Base-by-base conservation (phyloP, 2,329 filamentous ascomycete genomes). In the Drechslerella stenobrocha region DNA sequence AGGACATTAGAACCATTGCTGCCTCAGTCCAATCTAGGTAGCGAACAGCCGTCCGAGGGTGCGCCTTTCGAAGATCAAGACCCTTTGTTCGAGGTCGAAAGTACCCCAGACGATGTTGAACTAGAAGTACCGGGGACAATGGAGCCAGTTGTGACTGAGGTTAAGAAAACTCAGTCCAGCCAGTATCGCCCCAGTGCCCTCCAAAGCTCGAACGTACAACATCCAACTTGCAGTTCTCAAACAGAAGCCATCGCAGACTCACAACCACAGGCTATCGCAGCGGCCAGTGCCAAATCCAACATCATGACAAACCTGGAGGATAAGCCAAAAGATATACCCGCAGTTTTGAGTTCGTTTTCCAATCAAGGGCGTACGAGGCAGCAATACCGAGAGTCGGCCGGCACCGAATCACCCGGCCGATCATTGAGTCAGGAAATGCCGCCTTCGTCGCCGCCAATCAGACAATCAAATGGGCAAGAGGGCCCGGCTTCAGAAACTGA, bases 111-210 rank as follows among this genome's bases (percentile, higher is more conserved):
- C 6, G 56, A 59, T 32, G 34, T 35, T 5, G 56, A 59, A 24
- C 35, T 59, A 18, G 56, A 59, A 37, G 56, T 59, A 6, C 56
- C 56, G n/a, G 56, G 56, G 8, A 59, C 56, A 18, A 45, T 59
- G 37, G 56, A 59, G n/a, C 35, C 56, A 22, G 46, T 45, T 35
- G 9, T 59, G 3, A 59, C 56, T 24, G 56, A 59, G 32, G 46
- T 59, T 40, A 59, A 52, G 47, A 59, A 59, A 35, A 59, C 56
- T 24, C 56, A 59, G 23, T 59, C 56, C 22, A 59, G 56, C 35
- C 56, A 59, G 34, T 35, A 46, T 40, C 56, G 37, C n/a, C 23
- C 47, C 20, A 47, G 15, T 18, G 15, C 11, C n/a, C 37, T 52
- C 3, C 15, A 8, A 23, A 34, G 30, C 8, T 26, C 32, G 18